phyloP scores from a whole-genome alignment of 1,139 yeast genomes.

The Suhomyces atakaporum region DNA sequence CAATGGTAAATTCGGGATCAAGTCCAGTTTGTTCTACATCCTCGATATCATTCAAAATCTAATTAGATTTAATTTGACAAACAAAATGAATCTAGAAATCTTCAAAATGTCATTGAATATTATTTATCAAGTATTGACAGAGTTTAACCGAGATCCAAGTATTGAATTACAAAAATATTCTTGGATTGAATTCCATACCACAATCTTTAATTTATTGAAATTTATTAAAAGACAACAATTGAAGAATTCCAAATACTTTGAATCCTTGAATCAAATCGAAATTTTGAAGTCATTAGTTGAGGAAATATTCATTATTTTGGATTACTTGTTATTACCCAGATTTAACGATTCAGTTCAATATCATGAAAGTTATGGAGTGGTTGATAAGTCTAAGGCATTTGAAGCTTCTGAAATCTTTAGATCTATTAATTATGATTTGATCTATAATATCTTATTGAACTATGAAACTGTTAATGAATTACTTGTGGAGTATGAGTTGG shows the following conservation, averaged over 20 bases:
- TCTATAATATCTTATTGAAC: conserved; percentile 37
- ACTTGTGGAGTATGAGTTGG: conserved; percentile 12
- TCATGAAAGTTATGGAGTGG: conserved; percentile 11
- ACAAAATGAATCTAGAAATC: conserved; percentile 33
- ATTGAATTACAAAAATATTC: conserved; percentile 21
- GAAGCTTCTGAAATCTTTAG: conserved; percentile 16
- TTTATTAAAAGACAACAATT: conserved; percentile 29
- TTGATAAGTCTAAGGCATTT: conserved; percentile 4
- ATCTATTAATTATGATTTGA: conserved; percentile 27
- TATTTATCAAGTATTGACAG: conserved; percentile 24
- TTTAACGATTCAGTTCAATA: conserved; percentile 20
- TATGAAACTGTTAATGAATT: conserved; percentile 24
- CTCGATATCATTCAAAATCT: conserved; percentile 40
- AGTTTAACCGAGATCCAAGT: conserved; percentile 10
- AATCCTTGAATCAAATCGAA: conserved; percentile 14
- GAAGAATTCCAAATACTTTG: conserved; percentile 20
- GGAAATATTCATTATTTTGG: conserved; percentile 30
- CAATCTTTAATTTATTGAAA: conserved; percentile 27
- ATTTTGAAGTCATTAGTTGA: conserved; percentile 24
- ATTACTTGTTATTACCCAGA: conserved; percentile 19
- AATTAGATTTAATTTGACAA: conserved; percentile 43
- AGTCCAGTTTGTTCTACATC: conserved; percentile 37
- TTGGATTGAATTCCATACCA: conserved; percentile 34
- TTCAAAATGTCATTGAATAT: conserved; percentile 29
- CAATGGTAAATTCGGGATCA: conserved; percentile 26